Evolutionary conservation across 179 eudicot species (phyloP).

Genomic region (Vitellaria paradoxa): DNA sequence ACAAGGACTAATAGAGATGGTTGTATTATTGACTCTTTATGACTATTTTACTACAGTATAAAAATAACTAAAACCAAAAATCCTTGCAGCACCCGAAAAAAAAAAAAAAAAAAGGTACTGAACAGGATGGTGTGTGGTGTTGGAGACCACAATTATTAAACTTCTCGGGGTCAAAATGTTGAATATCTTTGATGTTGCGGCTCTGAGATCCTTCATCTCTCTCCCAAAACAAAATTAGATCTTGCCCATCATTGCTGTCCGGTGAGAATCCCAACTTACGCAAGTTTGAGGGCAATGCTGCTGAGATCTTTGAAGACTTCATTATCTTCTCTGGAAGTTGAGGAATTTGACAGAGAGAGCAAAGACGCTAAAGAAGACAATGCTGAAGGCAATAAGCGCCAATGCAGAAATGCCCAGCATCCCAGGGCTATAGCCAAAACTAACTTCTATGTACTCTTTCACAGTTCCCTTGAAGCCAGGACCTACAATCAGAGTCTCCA

Average conservation of each 20-base stretch:
- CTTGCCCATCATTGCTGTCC: neutral
- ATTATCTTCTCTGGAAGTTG: slow-evolving; percentile 75
- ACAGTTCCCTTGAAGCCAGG: slow-evolving; percentile 66
- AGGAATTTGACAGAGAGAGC: slow-evolving; percentile 63
- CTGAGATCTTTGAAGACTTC: neutral
- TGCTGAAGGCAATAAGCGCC: slow-evolving; percentile 49
- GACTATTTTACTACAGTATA: too few relatives aligned
- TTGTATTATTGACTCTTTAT: too few relatives aligned
- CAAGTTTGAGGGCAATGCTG: neutral
- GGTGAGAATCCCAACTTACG: neutral
- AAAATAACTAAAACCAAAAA: too few relatives aligned
- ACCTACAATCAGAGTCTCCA: slow-evolving; percentile 45
- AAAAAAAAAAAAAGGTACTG: too few relatives aligned
- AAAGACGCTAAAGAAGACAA: slow-evolving; percentile 55
- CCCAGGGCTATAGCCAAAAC: slow-evolving; percentile 50
- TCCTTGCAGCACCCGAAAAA: too few relatives aligned
- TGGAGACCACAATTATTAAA: too few relatives aligned
- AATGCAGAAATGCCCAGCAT: slow-evolving; percentile 49
- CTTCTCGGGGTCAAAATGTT: too few relatives aligned
- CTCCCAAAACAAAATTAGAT: neutral
- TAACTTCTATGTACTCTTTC: slow-evolving; percentile 48
- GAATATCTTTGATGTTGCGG: too few relatives aligned
- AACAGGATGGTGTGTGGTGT: too few relatives aligned
- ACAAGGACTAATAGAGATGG: too few relatives aligned
- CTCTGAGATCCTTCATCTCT: slow-evolving; percentile 4